Base-by-base conservation (phyloP, 2,329 filamentous ascomycete genomes). In the Xylariaceae sp. region DNA sequence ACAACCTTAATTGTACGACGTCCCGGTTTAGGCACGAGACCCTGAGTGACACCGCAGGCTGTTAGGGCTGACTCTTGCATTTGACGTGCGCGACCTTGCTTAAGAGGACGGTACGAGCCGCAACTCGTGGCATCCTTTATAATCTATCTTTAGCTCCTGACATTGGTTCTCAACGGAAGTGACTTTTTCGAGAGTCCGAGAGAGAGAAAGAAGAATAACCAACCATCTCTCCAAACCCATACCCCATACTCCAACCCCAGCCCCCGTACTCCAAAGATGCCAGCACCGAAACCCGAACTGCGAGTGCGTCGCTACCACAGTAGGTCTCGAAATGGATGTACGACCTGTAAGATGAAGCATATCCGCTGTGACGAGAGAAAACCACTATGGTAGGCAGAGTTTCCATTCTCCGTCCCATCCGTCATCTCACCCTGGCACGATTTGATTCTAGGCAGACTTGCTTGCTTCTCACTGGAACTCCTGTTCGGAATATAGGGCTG, bases 311-410 rank as follows among this genome's bases (percentile, higher is more conserved):
- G 65, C 55, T 67, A 67, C 59, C 66, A 68, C 52, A 65, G 62
- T 56, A 60, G 66, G 56, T 68, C 66, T n/a, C 66, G 66, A 23
- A 67, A 67, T 61, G 66, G 66, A 35, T 68, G 66, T 53, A 62
- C 62, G 44, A 67, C 65, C 34, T 68, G 66, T 55, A 68, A 68
- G 59, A 61, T 58, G 56, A 68, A 68, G 59, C 66, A 67, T 57
- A 61, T 68, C 54, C 64, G 66, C 51, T 68, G 66, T 60, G 66
- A 68, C 56, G 66, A 68, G 54, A 65, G 64, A 56, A 67, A 65
- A 61, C 66, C 66, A 53, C 61, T 68, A 59, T 68, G 66, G 66
- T 68, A 67, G 53, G 66, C 55, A 58, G 39, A 53, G 51, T 57
- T 47, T 4, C 13, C 15, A 15, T 15, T 7, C 15, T 7, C 15